Base-by-base conservation (phyloP, 805 yeast species). In the Yamadazyma nakazawae region DNA sequence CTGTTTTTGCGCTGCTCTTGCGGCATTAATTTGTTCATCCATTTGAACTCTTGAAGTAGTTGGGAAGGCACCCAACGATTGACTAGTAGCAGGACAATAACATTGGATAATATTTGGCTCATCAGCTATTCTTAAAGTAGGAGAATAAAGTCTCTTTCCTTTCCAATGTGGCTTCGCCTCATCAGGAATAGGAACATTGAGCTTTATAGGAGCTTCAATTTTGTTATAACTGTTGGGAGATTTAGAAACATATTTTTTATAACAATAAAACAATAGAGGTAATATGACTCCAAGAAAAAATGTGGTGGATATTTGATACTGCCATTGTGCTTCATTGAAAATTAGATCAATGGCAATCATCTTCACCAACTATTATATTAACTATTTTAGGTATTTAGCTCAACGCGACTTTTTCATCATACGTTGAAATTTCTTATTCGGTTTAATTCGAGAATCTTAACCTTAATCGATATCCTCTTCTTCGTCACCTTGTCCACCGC, bases 61-160 rank as follows among this genome's bases (percentile, higher is more conserved):
- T 41, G 75, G 68, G 55, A 82, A 84, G 18, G 82, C 74, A 1
- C 96, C 98, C 53, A 92, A 71, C 51, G 71, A 82, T 66, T 89
- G 97, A 30, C 97, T 95, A 0, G 98, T 94, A 0, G 98, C 97
- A 3, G 99, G 99, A 67, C 99, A 92, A 63, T 88, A 85, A 50
- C 91, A 81, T 59, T 88, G 91, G 51, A 92, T 87, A 53, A 66
- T 72, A 17, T 70, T 74, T 2, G 92, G 87, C 45, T 85, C 90
- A 19, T 76, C 78, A 2, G 77, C 75, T 47, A 80, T 79, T 40
- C 70, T 68, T 3, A 88, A 72, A 12, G 81, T 70, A 1, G 75
- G 68, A 0, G 89, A 84, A 43, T 79, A 78, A 30, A 88, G 71
- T 43, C 96, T 72, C 56, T 81, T 85, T 6, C 96, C 96, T 64